Conservation (phyloP, 352 stramenopile species). For the Phytophthora pistaciae region DNA sequence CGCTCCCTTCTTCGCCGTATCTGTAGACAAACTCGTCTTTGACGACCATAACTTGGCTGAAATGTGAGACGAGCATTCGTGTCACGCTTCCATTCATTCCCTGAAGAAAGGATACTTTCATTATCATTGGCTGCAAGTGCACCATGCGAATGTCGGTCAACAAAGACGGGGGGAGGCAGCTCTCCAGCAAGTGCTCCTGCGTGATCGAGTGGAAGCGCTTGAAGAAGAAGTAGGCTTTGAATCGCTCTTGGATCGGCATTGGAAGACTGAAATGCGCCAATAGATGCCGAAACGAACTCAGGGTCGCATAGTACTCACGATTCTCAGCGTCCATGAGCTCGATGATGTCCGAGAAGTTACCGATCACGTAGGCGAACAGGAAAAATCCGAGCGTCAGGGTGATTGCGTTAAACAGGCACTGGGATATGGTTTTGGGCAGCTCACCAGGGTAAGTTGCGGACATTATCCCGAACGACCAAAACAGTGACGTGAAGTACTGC, state of each 20-base stretch:
- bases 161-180: slow-evolving; percentile 71
- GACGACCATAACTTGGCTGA: slow-evolving; percentile 69
- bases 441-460: slow-evolving; percentile 63
- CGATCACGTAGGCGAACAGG: slow-evolving; percentile 77
- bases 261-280: slow-evolving; percentile 66
- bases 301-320: slow-evolving; percentile 64
- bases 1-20: slow-evolving; percentile 64
- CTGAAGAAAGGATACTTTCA: slow-evolving; percentile 68
- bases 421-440: slow-evolving; percentile 53
- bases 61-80: slow-evolving; percentile 75
- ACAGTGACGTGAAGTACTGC: slow-evolving; percentile 72
- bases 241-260: slow-evolving; percentile 45
- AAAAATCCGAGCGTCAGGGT: slow-evolving; percentile 79
- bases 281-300: slow-evolving; percentile 64
- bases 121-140: slow-evolving; percentile 74
- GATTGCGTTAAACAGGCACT: slow-evolving; percentile 64
- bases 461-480: slow-evolving; percentile 79
- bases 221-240: slow-evolving; percentile 81
- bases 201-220: slow-evolving; percentile 80
- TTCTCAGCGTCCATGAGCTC: slow-evolving; percentile 79
- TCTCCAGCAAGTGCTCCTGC: slow-evolving; percentile 69
- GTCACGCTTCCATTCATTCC: slow-evolving; percentile 67
- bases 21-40: slow-evolving; percentile 74
- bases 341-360: slow-evolving; percentile 76
- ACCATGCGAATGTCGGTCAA: slow-evolving; percentile 77